A percentile compares a stretch with the other conserved stretches of the same genome.
Conservation (phyloP, 75 land plant species). For the Gnetum montanum region DNA sequence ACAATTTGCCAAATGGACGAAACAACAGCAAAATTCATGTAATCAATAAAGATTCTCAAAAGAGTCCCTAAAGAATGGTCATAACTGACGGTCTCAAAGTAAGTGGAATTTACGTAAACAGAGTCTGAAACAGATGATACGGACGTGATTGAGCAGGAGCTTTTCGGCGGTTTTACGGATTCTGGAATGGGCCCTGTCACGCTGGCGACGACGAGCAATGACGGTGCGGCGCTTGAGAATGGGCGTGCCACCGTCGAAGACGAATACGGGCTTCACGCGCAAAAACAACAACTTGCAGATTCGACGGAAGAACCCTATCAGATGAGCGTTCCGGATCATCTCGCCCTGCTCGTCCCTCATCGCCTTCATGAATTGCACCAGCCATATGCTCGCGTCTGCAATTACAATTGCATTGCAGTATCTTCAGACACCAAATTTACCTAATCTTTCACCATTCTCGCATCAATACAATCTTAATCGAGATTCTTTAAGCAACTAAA, state of each 20-base stretch:
- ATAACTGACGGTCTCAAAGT: too few species aligned
- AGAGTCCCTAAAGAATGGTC: too few species aligned
- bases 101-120: too few species aligned
- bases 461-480: too few species aligned
- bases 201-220: slow-evolving; percentile 79
- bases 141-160: slow-evolving; percentile 86
- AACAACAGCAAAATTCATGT: not conserved
- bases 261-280: slow-evolving; percentile 84
- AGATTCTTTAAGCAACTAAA: not conserved
- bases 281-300: slow-evolving; percentile 93
- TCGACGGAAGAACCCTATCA: slow-evolving; percentile 92
- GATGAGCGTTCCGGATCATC: slow-evolving; percentile 89
- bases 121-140: too few species aligned
- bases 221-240: slow-evolving; percentile 88
- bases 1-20: too few species aligned
- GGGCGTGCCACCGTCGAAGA: slow-evolving; percentile 98
- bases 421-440: too few species aligned
- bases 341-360: slow-evolving; percentile 98
- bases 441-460: too few species aligned
- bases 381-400: slow-evolving; percentile 99
- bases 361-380: slow-evolving; percentile 98
- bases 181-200: slow-evolving; percentile 85
- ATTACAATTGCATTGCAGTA: not conserved
- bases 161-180: slow-evolving; percentile 96
- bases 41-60: too few species aligned